Base-by-base conservation (phyloP, 768 basidiomycete species). In the Artomyces pyxidatus region DNA sequence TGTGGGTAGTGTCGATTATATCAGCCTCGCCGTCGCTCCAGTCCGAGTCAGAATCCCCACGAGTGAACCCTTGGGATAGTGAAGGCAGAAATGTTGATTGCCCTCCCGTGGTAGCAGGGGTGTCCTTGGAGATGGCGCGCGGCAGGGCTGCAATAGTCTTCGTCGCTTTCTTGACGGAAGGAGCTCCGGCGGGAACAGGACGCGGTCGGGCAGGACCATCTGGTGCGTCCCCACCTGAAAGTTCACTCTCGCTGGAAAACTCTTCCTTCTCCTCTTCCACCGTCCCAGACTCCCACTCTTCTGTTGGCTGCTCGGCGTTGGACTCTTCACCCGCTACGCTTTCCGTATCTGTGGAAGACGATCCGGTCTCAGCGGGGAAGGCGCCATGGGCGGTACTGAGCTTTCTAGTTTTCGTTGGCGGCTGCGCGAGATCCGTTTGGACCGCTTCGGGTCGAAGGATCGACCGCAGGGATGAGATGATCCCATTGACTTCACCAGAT, bases 31-130 rank as follows among this genome's bases (percentile, higher is more conserved):
- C 71, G 51, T 86, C 85, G 60, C 84, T 81, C 52, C 79, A 72
- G 58, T 95, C 92, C 22, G 80, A 85, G 52, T 80, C 81, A 17
- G 85, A 87, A 42, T 83, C 81, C 12, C 88, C 92, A 41, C 78
- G 77, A 37, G 83, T 74, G 63, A 86, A 99, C 2, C 94, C 95
- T 11, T 86, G 81, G 0, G 89, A 76, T 22, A 98, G 78, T 3
- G 89, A 87, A 22, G 96, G 95, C 2, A 98, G 73, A 69, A 97
- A 99, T 1, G 80, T 75, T 48, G 83, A 75, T 57, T 72, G 58
- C 49, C 61, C 59, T 40, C 62, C 58, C 16, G 57, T 39, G 16
- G 14, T 61, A n/a, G n/a, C n/a, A n/a, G n/a, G n/a, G 59, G 17
- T 37, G 35, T 41, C 35, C 38, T n/a, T 17, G 17, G 32, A 35